Evolutionary conservation across 192 early-diverging fungal genomes (phyloP).

Genomic region (Phlyctochytrium arcticum): DNA sequence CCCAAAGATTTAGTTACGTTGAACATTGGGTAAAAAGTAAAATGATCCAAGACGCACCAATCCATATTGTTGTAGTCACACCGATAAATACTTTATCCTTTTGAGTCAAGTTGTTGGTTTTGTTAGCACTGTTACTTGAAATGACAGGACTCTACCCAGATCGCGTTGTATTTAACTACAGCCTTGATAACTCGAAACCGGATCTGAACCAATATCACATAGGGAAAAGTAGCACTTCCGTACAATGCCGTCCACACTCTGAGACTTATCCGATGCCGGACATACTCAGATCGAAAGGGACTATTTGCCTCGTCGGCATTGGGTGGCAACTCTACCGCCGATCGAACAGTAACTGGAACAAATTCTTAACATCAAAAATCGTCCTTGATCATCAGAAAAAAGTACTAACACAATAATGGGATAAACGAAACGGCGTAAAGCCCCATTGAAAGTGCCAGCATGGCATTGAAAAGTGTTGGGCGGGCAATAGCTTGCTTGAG

Average conservation of each 20-base stretch:
- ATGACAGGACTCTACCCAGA: not conserved
- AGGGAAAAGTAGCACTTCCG: conserved; percentile 10
- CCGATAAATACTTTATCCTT: not conserved
- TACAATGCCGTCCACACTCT: conserved; percentile 17
- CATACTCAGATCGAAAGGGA: no score
- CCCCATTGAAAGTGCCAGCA: not conserved
- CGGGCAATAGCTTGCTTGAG: not conserved
- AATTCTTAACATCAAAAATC: not conserved
- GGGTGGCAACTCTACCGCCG: not conserved
- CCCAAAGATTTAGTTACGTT: no score
- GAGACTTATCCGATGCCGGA: no score
- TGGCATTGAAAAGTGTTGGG: not conserved
- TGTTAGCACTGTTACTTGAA: not conserved
- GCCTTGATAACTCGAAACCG: conserved; percentile 13
- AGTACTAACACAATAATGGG: conserved; percentile 5
- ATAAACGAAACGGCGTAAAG: conserved; percentile 5
- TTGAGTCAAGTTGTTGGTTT: not conserved
- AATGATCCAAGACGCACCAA: no score
- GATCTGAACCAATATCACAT: conserved; percentile 22
- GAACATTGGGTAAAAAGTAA: no score
- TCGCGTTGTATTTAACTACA: conserved; percentile 3
- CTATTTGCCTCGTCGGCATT: not conserved
- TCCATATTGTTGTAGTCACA: conserved; percentile 6
- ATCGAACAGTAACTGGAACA: not conserved
- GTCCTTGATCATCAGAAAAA: not conserved